Conservation (phyloP, 2,329 filamentous ascomycete genomes). For the Penicillium palitans region DNA sequence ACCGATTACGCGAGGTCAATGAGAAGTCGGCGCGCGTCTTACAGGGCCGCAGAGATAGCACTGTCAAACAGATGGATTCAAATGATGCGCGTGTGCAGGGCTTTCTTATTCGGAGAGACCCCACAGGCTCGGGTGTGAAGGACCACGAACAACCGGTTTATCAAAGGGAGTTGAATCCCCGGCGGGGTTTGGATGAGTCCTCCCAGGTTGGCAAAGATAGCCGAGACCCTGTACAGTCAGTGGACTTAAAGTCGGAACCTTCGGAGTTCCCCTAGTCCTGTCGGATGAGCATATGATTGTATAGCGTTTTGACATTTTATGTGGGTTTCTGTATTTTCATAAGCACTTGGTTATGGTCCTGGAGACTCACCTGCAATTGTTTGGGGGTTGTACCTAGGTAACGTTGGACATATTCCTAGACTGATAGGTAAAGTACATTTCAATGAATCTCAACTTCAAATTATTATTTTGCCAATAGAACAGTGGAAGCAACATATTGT, state of each 20-base stretch:
- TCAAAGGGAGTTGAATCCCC: slow-evolving; percentile 33
- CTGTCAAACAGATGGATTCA: slow-evolving; percentile 48
- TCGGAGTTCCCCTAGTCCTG: not conserved
- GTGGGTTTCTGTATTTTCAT: not conserved
- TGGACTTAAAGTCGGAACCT: not conserved
- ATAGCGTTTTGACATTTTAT: not conserved
- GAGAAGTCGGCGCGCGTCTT: slow-evolving; percentile 60
- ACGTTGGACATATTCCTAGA: not conserved
- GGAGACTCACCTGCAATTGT: not conserved
- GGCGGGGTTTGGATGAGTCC: slow-evolving; percentile 1
- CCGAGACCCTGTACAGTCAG: not conserved
- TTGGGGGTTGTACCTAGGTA: not conserved
- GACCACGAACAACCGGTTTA: slow-evolving; percentile 47
- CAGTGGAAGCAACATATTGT: not conserved
- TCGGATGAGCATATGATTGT: not conserved
- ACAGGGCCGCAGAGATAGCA: slow-evolving; percentile 56
- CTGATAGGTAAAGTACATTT: not conserved
- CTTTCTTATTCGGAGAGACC: slow-evolving; percentile 75
- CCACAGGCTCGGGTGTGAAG: slow-evolving; percentile 48
- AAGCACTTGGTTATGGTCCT: not conserved
- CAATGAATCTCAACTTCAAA: not conserved
- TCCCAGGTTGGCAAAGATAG: not conserved
- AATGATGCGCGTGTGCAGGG: slow-evolving; percentile 68
- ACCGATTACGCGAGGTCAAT: slow-evolving; percentile 65
- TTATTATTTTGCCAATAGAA: not conserved